A percentile compares a stretch with the other conserved stretches of the same genome.
These are phyloP conservation scores for Talaromyces funiculosus DNA, from an alignment of 2,329 filamentous ascomycete species.

Conservation along the genomic window DNA sequence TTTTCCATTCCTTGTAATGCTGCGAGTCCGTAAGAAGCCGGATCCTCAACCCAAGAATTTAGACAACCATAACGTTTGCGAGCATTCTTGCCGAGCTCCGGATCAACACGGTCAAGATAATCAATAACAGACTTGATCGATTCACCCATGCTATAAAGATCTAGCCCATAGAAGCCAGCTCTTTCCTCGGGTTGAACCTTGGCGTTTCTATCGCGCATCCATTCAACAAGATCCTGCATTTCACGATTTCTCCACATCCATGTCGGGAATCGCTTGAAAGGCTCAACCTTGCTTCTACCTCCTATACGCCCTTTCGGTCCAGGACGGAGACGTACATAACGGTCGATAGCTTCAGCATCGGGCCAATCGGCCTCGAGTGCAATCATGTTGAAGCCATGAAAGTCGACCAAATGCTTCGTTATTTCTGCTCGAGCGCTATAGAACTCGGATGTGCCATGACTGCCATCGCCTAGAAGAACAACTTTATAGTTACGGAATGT, in stretches of 20 bases:
- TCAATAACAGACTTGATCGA: constrained; percentile 45
- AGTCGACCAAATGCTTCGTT: constrained; percentile 45
- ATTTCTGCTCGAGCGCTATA: constrained; percentile 49
- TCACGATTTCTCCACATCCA: constrained; percentile 55
- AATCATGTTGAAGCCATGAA: constrained; percentile 49
- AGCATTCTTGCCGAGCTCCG: constrained; percentile 40
- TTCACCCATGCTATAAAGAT: constrained; percentile 47
- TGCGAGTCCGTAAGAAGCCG: constrained; percentile 45
- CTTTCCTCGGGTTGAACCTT: constrained; percentile 25
- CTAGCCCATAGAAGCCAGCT: constrained; percentile 47
- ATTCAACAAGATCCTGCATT: constrained; percentile 48
- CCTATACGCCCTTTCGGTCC: constrained; percentile 29
- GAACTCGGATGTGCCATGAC: constrained; percentile 53
- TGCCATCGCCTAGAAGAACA: constrained; percentile 44
- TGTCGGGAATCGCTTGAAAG: constrained; percentile 48
- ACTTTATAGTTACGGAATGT: constrained; percentile 35
- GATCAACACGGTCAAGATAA: constrained; percentile 46
- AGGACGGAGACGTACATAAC: constrained; percentile 46
- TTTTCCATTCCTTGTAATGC: constrained; percentile 36
- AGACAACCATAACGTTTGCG: constrained; percentile 44
- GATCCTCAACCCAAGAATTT: constrained; percentile 46
- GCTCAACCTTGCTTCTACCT: constrained; percentile 26
- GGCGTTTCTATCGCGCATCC: constrained; percentile 45
- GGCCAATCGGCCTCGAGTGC: constrained; percentile 52
- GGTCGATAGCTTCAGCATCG: constrained; percentile 48